phyloP scores from a whole-genome alignment of 2,329 filamentous ascomycete genomes.

The Coniochaeta hoffmannii region DNA sequence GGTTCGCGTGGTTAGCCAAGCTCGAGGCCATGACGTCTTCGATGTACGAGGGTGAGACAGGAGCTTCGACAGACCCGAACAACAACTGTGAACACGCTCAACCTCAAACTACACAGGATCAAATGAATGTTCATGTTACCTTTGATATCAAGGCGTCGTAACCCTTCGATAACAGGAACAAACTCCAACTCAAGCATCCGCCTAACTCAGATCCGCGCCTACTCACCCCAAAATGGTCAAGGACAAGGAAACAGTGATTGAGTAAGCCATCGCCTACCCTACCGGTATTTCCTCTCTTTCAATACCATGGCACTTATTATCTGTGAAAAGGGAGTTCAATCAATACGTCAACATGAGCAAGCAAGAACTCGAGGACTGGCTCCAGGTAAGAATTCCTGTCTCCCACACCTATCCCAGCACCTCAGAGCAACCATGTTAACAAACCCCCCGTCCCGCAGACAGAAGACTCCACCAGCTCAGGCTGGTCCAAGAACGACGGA shows the following conservation, averaged over 20 bases:
- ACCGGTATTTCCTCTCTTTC: neutral
- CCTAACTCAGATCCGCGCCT: neutral
- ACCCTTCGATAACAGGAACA: too few relatives aligned
- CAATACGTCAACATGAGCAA: conserved; percentile 52
- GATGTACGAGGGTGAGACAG: neutral
- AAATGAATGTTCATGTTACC: too few relatives aligned
- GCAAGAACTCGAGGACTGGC: conserved; percentile 46
- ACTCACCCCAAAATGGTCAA: neutral
- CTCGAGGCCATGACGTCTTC: neutral
- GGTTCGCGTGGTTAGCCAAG: neutral
- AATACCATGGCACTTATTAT: neutral
- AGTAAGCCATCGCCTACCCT: neutral
- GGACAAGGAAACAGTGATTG: neutral
- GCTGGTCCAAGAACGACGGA: conserved; percentile 44
- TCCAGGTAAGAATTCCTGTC: conserved; percentile 26
- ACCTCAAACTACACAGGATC: too few relatives aligned
- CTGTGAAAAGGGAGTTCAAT: conserved; percentile 44
- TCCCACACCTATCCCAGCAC: too few relatives aligned
- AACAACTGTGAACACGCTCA: too few relatives aligned
- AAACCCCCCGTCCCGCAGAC: neutral
- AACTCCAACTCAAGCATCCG: neutral
- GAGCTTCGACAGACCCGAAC: too few relatives aligned
- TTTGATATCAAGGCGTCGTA: too few relatives aligned
- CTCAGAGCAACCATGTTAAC: neutral
- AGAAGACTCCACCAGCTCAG: conserved; percentile 40